Evolutionary conservation across 495 filamentous ascomycete species (phyloP), one percentile per base, ranked within the genome.

Genomic region (Talaromyces thailandensis): DNA sequence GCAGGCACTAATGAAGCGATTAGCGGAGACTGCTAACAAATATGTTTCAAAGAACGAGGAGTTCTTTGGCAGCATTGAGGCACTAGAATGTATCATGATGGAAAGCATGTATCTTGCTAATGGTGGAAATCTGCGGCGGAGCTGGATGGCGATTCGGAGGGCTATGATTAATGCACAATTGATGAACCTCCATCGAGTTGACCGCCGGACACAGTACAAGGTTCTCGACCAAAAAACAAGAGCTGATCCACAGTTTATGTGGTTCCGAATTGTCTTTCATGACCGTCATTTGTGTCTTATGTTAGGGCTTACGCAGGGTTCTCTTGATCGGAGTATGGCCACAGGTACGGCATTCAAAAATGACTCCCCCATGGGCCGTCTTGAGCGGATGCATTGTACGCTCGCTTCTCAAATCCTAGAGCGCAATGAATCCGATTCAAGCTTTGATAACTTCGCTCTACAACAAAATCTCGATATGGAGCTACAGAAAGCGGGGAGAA

Each of bases 261-360:
- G 69, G 63, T 65, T 68, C 51, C 66, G 69, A 35, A 67, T 74
- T 3, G 57, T 64, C 9, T 43, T 62, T 35, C 56, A 68, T 45
- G 81, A 84, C 55, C 76, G 79, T 16, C 73, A 79, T 35, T 57
- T 80, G 8, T 78, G 75, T n/a, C 62, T 82, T 18, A 68, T 79
- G 23, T 67, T 83, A 0, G 82, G 81, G n/a, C 67, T 83, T 6
- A 45, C 82, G 2, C 74, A 78, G 59, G 66, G 63, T 9, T 69
- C 75, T 6, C 32, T 62, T 11, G 78, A 82, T 43, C 43, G 60
- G 0, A 74, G 74, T 28, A 74, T 71, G 67, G 67, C 61, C 2
- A 64, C 65, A 9, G 61, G 61, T 4, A 25, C 23, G 29, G 24
- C 32, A 8, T 53, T 67, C 14, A 6, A 18, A 4, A 32, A 63